Evolutionary conservation across 495 filamentous ascomycete genomes (phyloP).

Genomic region (Neurospora sp.): DNA sequence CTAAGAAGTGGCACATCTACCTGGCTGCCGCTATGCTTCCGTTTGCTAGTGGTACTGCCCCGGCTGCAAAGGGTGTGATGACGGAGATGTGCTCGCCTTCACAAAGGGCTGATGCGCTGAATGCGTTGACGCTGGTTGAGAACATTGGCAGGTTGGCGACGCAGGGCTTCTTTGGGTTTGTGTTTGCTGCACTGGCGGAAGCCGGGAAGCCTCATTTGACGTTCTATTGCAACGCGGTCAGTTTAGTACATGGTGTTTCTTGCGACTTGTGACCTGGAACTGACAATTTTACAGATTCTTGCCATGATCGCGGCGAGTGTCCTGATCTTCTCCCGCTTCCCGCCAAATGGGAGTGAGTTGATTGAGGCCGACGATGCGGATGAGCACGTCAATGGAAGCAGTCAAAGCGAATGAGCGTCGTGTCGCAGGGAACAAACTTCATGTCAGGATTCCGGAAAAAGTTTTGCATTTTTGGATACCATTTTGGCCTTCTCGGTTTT

Average conservation of each 20-base stretch:
- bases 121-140: conserved; percentile 46
- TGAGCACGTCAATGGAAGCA: background rate
- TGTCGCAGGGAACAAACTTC: background rate
- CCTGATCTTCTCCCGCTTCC: conserved; percentile 38
- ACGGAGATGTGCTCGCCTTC: conserved; percentile 40
- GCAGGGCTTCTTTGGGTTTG: conserved; percentile 43
- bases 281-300: conserved; percentile 25
- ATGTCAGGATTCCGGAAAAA: background rate
- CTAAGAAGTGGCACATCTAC: conserved; percentile 45
- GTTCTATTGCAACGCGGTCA: conserved; percentile 45
- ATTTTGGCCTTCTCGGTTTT: background rate
- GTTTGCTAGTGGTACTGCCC: conserved; percentile 44
- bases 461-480: background rate
- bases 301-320: conserved; percentile 37
- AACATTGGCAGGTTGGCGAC: conserved; percentile 42
- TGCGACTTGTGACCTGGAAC: background rate
- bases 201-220: conserved; percentile 38
- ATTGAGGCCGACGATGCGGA: conserved; percentile 24
- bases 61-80: conserved; percentile 49
- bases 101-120: conserved; percentile 43
- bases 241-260: conserved; percentile 9
- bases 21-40: conserved; percentile 40
- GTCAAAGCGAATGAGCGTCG: background rate
- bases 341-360: conserved; percentile 32
- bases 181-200: conserved; percentile 41